These are phyloP conservation scores for Penicillium salamii DNA, from an alignment of 495 filamentous ascomycete species.

Conservation along the genomic window DNA sequence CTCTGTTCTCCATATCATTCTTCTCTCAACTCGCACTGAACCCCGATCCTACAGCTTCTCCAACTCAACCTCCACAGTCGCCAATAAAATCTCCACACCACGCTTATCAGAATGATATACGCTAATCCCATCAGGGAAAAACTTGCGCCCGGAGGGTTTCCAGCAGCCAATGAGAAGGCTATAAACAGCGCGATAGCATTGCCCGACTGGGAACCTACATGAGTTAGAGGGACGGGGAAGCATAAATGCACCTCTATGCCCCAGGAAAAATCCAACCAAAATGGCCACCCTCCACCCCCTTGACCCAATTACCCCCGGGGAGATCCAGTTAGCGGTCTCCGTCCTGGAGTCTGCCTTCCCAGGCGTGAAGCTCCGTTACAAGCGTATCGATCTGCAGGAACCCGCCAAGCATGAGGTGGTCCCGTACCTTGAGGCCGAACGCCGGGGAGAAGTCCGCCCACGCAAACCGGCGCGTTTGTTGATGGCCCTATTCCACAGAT, in stretches of 20 bases:
- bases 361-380: slow-evolving; percentile 39
- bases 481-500: slow-evolving; percentile 39
- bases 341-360: slow-evolving; percentile 40
- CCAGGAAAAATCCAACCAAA: background rate
- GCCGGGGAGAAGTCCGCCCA: slow-evolving; percentile 31
- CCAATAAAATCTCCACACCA: background rate
- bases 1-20: no score
- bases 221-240: background rate
- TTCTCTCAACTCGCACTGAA: background rate
- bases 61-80: background rate
- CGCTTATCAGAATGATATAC: background rate
- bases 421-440: slow-evolving; percentile 42
- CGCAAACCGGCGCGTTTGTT: slow-evolving; percentile 37
- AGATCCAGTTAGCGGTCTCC: slow-evolving; percentile 40
- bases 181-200: slow-evolving; percentile 19
- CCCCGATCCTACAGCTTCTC: background rate
- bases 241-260: background rate
- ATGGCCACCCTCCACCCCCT: slow-evolving; percentile 40
- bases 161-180: slow-evolving; percentile 10
- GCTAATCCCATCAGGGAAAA: slow-evolving; percentile 19
- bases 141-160: slow-evolving; percentile 15
- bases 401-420: slow-evolving; percentile 41
- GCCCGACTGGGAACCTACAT: slow-evolving; percentile 9
- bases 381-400: slow-evolving; percentile 45
- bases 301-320: slow-evolving; percentile 40